Evolutionary conservation across 2,329 filamentous ascomycete genomes (phyloP), one percentile per base, ranked within the genome.

Genomic region (Calycina herbarum): DNA sequence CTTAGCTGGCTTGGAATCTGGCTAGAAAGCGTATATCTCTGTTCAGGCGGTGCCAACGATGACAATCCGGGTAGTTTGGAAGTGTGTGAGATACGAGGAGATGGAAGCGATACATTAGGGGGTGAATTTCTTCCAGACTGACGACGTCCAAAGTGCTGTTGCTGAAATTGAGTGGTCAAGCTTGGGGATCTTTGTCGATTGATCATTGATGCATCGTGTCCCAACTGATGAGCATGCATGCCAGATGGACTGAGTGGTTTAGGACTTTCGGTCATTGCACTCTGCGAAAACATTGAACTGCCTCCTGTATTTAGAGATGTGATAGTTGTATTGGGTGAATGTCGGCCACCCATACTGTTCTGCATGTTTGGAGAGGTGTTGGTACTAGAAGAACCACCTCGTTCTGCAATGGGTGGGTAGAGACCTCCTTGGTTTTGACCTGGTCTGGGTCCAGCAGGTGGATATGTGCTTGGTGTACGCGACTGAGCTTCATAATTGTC

Each of bases 241-340:
- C 82, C 74, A 17, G 67, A 81, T 20, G 90, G 90, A 67, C 89
- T 93, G 51, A 96, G 81, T 3, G 93, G 90, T 75, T 94, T 96
- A 0, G 93, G 93, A 70, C 92, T 96, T 77, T 97, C 93, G 2
- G 91, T 95, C 81, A 96, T 91, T 63, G 79, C 79, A 62, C 86
- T 85, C 69, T 93, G 88, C 8, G 87, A 85, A 75, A 92, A 96
- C 69, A 93, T 84, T 20, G 81, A 70, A 69, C 71, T 68, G 73
- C 78, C 64, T 61, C 79, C 79, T 54, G 79, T 78, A 62, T 78
- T 79, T 33, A 83, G 71, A 15, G 82, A 83, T 2, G 82, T 82
- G 40, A 83, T 78, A 72, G 81, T 85, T 11, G 82, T 80, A 64
- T 80, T 82, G 3, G 81, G 76, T 15, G 82, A 82, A 67, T 85